These are phyloP conservation scores for Paecilomyces dactylethromorphus DNA, from an alignment of 2,329 filamentous ascomycete genomes.

Conservation along the genomic window DNA sequence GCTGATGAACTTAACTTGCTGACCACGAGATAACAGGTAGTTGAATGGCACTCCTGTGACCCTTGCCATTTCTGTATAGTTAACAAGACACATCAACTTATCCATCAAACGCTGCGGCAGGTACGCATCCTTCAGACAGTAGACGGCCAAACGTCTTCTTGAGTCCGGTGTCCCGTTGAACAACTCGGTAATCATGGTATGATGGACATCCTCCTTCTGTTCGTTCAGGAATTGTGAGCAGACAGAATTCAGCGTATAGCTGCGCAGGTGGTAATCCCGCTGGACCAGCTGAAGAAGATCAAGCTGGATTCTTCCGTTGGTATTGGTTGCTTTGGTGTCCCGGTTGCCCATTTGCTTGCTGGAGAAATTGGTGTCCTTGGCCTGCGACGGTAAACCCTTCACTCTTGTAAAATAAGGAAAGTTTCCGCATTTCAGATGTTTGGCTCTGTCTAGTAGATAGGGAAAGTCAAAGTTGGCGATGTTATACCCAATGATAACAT, in stretches of 20 bases:
- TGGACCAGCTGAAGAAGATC: slow-evolving; percentile 94
- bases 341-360: slow-evolving; percentile 98
- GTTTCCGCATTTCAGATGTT: slow-evolving; percentile 67
- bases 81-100: slow-evolving; percentile 96
- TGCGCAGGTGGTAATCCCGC: slow-evolving; percentile 87
- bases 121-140: slow-evolving; percentile 97
- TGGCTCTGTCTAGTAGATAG: slow-evolving; percentile 83
- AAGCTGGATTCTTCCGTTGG: slow-evolving; percentile 84
- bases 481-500: slow-evolving; percentile 98
- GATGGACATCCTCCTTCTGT: slow-evolving; percentile 97
- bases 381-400: slow-evolving; percentile 61
- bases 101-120: slow-evolving; percentile 91
- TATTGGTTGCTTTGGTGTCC: slow-evolving; percentile 91
- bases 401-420: slow-evolving; percentile 89
- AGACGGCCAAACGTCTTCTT: slow-evolving; percentile 80
- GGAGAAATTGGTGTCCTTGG: slow-evolving; percentile 78
- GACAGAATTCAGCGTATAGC: slow-evolving; percentile 95
- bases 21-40: slow-evolving; percentile 80
- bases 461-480: slow-evolving; percentile 98
- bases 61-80: slow-evolving; percentile 99
- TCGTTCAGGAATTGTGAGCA: slow-evolving; percentile 91
- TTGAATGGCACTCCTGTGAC: slow-evolving; percentile 98
- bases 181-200: slow-evolving; percentile 98
- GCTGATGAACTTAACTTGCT: slow-evolving; percentile 97
- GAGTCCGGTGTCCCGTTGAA: slow-evolving; percentile 96